Conservation (phyloP, 148 eudicot genomes). For the Limonium bicolor region DNA sequence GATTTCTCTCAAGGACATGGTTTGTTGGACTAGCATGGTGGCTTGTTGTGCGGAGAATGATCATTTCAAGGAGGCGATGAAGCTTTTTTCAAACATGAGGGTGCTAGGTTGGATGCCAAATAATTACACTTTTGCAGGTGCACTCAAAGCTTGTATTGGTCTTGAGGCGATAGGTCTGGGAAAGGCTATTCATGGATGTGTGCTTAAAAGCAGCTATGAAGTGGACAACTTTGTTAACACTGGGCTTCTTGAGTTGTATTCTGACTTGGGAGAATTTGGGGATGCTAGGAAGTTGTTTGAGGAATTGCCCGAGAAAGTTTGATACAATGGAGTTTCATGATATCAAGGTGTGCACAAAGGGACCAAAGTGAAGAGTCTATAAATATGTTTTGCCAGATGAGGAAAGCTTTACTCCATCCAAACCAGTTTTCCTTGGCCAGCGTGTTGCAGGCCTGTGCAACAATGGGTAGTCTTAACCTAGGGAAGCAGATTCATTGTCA, state of each 20-base stretch:
- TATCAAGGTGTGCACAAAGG: constrained; percentile 68
- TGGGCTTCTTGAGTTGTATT: constrained; percentile 63
- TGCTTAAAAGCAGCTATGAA: constrained; percentile 48
- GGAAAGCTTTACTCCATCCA: constrained; percentile 41
- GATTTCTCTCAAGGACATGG: constrained; percentile 52
- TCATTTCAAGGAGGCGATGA: constrained; percentile 31
- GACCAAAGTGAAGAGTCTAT: constrained; percentile 43
- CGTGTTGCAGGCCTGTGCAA: constrained; percentile 65
- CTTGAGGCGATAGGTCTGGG: constrained; percentile 28
- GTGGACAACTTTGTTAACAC: constrained; percentile 47
- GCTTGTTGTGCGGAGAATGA: constrained; percentile 58
- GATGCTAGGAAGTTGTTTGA: constrained; percentile 55
- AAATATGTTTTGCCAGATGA: constrained; percentile 46
- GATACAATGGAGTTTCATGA: constrained; percentile 80
- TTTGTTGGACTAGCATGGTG: constrained; percentile 81
- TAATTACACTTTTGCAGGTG: constrained; percentile 54
- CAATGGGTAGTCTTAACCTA: constrained; percentile 18
- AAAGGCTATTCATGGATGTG: constrained; percentile 43
- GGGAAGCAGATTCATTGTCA: constrained; percentile 57
- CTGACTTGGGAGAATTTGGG: constrained; percentile 37
- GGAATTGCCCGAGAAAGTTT: constrained; percentile 55
- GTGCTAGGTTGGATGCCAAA: constrained; percentile 51
- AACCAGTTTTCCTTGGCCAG: constrained; percentile 77
- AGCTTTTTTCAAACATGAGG: constrained; percentile 40
- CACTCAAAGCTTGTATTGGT: constrained; percentile 68